Conservation (phyloP, 1,284 basidiomycete genomes). For the Cutaneotrichosporon cyanovorans region DNA sequence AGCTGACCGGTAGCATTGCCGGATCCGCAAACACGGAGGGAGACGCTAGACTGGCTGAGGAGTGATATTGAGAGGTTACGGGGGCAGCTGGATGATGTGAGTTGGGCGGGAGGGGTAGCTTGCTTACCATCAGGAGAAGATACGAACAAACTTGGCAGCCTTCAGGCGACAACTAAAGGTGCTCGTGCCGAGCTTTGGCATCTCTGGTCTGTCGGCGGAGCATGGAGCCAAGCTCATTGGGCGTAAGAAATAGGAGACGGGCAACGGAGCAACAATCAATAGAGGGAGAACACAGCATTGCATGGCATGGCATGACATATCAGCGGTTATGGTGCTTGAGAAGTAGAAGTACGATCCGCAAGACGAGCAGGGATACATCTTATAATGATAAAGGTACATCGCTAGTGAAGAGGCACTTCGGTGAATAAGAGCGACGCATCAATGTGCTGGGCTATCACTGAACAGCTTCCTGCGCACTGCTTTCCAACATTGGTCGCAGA, state of each 20-base stretch:
- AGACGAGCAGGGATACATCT: no score
- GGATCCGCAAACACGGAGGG: slow-evolving; percentile 35
- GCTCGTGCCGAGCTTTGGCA: slow-evolving; percentile 29
- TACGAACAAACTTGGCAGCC: slow-evolving; percentile 5
- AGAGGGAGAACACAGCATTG: background rate
- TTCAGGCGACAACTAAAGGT: slow-evolving; percentile 35
- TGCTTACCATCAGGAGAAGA: slow-evolving; percentile 13
- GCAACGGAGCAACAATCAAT: background rate
- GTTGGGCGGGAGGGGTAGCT: slow-evolving; percentile 5
- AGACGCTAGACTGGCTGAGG: slow-evolving; percentile 44
- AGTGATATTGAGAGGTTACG: slow-evolving; percentile 36
- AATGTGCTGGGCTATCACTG: no score
- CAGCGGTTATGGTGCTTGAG: no score
- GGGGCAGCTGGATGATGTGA: slow-evolving; percentile 32
- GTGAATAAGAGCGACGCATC: no score
- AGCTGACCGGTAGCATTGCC: slow-evolving; percentile 35
- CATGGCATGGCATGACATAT: background rate
- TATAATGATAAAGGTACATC: no score
- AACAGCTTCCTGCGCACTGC: no score
- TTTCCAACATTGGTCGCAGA: no score
- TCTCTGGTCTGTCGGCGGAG: slow-evolving; percentile 23
- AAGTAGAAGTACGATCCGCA: no score
- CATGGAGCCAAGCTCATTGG: slow-evolving; percentile 33
- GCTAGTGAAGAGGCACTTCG: no score
- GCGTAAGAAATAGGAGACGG: background rate